Percentiles rank a stretch among this genome's conserved stretches.
Evolutionary conservation across 1,284 basidiomycete species (phyloP).

Genomic region (Cronartium quercuum): DNA sequence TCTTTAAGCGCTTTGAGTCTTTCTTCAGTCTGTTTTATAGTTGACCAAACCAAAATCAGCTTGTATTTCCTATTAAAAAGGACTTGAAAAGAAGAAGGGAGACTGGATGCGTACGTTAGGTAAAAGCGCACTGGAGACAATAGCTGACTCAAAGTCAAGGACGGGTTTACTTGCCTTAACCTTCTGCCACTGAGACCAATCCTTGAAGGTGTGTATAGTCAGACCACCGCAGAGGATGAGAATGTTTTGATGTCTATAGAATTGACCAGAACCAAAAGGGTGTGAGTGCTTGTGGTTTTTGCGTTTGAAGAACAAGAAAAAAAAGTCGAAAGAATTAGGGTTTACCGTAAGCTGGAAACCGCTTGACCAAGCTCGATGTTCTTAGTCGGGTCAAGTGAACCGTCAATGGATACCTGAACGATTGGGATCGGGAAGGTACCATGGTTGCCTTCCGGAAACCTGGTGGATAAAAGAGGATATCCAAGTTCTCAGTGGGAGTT

Average conservation of each 20-base stretch:
- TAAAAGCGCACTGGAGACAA: conserved; percentile 57
- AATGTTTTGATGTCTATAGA: conserved; percentile 50
- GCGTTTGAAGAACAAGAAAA: not conserved
- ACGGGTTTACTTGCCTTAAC: conserved; percentile 49
- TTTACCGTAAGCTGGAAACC: conserved; percentile 9
- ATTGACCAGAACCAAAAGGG: not conserved
- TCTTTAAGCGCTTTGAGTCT: conserved; percentile 54
- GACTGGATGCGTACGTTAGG: conserved; percentile 43
- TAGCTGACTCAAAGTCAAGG: conserved; percentile 59
- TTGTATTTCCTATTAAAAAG: not conserved
- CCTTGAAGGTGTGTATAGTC: conserved; percentile 60
- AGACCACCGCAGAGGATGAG: conserved; percentile 66
- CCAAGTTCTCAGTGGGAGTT: not conserved
- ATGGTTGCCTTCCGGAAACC: conserved; percentile 38
- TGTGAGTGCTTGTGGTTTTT: not conserved
- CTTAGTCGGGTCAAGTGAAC: conserved; percentile 57
- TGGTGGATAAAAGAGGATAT: not conserved
- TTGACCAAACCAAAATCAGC: not conserved
- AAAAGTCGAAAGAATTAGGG: not conserved
- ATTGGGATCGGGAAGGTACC: conserved; percentile 58
- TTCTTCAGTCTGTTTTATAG: conserved; percentile 48
- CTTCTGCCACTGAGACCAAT: conserved; percentile 57
- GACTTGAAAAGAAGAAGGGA: not conserved
- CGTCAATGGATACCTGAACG: conserved; percentile 65
- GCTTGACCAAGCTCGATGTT: conserved; percentile 49